phyloP scores from a whole-genome alignment of 805 yeast species.

The Nakazawaea holstii region DNA sequence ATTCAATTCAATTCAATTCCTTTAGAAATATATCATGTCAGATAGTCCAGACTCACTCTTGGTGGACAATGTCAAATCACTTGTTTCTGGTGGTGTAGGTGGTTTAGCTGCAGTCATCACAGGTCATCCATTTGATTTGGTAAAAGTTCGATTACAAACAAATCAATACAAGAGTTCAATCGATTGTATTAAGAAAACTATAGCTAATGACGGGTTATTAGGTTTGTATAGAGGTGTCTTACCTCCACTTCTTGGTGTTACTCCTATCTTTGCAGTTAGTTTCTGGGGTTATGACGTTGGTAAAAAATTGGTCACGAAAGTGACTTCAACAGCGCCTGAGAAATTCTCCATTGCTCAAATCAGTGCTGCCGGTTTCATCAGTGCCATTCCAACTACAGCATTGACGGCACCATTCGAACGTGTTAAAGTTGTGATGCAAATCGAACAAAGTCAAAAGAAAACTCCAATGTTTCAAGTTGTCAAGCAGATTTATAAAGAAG shows the following conservation, averaged over 20 bases:
- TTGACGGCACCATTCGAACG: conserved; percentile 98
- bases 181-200: conserved; percentile 64
- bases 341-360: conserved; percentile 61
- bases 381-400: conserved; percentile 91
- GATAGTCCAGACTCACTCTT: conserved; percentile 41
- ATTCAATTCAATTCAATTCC: no score
- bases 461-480: conserved; percentile 55
- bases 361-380: conserved; percentile 88
- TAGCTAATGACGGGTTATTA: conserved; percentile 65
- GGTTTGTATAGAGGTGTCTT: conserved; percentile 93
- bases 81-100: conserved; percentile 93
- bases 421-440: conserved; percentile 88
- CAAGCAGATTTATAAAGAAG: conserved; percentile 62
- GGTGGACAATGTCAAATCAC: conserved; percentile 79
- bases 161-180: conserved; percentile 58
- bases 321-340: conserved; percentile 29
- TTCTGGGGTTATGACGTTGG: conserved; percentile 99
- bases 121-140: conserved; percentile 94
- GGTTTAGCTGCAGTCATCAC: conserved; percentile 93
- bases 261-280: conserved; percentile 97
- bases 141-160: conserved; percentile 89
- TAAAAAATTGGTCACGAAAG: conserved; percentile 58
- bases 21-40: conserved; percentile 19
- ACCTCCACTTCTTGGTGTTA: conserved; percentile 93
- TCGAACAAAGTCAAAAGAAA: conserved; percentile 47